Base-by-base conservation (phyloP, 2,329 filamentous ascomycete species). In the Fusarium oligoseptatum region DNA sequence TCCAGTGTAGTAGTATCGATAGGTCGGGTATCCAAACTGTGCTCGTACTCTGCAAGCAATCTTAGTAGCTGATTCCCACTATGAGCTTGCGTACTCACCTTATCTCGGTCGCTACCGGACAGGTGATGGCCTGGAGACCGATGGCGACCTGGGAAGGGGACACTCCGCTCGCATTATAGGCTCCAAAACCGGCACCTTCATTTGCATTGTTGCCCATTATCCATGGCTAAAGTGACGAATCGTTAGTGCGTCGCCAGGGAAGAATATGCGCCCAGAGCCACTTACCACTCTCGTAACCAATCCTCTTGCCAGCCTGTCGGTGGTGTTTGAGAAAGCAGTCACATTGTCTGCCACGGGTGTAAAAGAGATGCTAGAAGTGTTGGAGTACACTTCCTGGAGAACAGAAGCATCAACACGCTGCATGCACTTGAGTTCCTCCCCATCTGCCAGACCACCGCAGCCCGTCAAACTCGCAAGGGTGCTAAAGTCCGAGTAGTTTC, bases 1-100 rank as follows among this genome's bases (percentile, higher is more conserved):
- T 6, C 84, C 84, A 8, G 80, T 79, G 56, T 85, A 85, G 60
- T 84, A 80, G 69, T 85, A 85, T 22, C 83, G 81, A 67, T 84
- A 85, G 0, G 83, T 85, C 9, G 58, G 58, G n/a, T 68, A 71
- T 3, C 65, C 71, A 43, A 61, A 68, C 41, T 73, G 62, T 20
- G 62, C 65, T n/a, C 71, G 68, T 8, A 55, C 45, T 32, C 71
- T 73, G n/a, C 37, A 43, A 12, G 3, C 2, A 8, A 22, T 32
- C 6, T 70, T 50, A 72, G 22, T 9, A 5, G 17, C 32, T 27
- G 4, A 17, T 11, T 12, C 8, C 2, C 41, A n/a, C 34, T 2
- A 10, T 15, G 22, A 6, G 0, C 1, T 14, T 24, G 2, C 3
- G 2, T 15, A 58, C 70, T 70, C 24, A 70, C 70, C 58, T 45